Base-by-base conservation (phyloP, 139 green algal species). In the Tetraselmis chui region DNA sequence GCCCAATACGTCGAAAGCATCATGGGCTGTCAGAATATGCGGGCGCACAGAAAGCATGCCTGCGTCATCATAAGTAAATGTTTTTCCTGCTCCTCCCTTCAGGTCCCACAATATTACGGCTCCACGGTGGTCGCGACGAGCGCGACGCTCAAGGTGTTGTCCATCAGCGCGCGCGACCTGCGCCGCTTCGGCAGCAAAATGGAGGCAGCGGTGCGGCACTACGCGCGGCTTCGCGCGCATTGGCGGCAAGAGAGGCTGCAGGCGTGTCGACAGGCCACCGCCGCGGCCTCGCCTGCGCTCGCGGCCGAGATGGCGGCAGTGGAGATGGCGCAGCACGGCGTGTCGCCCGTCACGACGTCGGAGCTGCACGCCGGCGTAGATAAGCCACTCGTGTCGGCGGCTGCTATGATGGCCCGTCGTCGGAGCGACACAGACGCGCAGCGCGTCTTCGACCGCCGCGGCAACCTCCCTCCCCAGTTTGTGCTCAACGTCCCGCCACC, bases 141-240 rank as follows among this genome's bases (percentile, higher is more conserved):
- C 32, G 1, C 83, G 83, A 1, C 30, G 77, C 78, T 83, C 75
- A 31, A 32, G 30, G 59, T 86, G 28, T 78, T 86, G 22, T 32
- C 75, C 23, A 80, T 86, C 29, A 80, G 77, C 29, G 78, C 78
- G 25, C 29, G n/a, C 29, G 83, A 86, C 83, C 83, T 86, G n/a
- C 32, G 45, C 1, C 83, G 83, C 78, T 86, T 86, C 78, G 83
- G 77, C 1, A 30, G 78, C 0, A 24, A 32, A 1, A 74, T 86
- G 11, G 74, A 28, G 29, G 83, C 22, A 25, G 58, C 78, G 74
- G 77, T 86, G 83, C 28, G 32, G 75, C 27, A 23, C 27, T 75
- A 82, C 59, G 74, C 74, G 78, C 58, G 31, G 32, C 45, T 76
- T 31, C 83, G 83, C 18, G 45, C 45, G 11, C 45, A 18, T 18